Evolutionary conservation across 148 eudicot species (phyloP).

Genomic region (Hydrangea macrophylla): DNA sequence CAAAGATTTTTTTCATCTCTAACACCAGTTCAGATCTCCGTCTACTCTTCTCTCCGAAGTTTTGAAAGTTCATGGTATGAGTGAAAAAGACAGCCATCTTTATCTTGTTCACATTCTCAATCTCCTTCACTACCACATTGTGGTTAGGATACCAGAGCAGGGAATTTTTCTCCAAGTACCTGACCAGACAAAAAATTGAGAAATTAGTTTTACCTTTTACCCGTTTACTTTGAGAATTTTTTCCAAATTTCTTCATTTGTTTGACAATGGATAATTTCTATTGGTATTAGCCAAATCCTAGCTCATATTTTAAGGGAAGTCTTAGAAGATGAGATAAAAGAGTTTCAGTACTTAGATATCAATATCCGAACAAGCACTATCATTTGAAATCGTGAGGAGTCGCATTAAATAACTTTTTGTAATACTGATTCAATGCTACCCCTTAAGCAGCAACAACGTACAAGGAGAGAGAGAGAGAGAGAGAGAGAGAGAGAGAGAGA

Average conservation of each 20-base stretch:
- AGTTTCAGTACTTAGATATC: not conserved
- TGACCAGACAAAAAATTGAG: constrained; percentile 14
- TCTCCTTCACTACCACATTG: constrained; percentile 41
- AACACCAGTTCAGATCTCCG: constrained; percentile 29
- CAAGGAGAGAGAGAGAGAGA: too few relatives aligned
- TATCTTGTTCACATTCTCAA: constrained; percentile 35
- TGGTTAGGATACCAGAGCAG: constrained; percentile 39
- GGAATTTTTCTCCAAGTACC: constrained; percentile 41
- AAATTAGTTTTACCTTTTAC: too few relatives aligned
- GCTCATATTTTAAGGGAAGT: too few relatives aligned
- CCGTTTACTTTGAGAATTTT: too few relatives aligned
- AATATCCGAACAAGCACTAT: not conserved
- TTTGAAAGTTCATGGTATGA: constrained; percentile 49
- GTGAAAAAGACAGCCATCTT: constrained; percentile 38
- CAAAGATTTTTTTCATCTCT: constrained; percentile 20
- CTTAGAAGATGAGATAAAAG: too few relatives aligned
- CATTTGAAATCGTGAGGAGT: not conserved
- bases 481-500: too few relatives aligned
- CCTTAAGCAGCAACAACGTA: not conserved
- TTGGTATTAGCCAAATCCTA: too few relatives aligned
- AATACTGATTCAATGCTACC: not conserved
- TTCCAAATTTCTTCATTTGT: too few relatives aligned
- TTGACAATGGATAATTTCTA: too few relatives aligned
- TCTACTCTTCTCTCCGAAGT: constrained; percentile 26
- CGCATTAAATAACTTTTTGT: too few relatives aligned